These are phyloP conservation scores for Abortiporus biennis DNA, from an alignment of 1,284 basidiomycete species.

Conservation along the genomic window DNA sequence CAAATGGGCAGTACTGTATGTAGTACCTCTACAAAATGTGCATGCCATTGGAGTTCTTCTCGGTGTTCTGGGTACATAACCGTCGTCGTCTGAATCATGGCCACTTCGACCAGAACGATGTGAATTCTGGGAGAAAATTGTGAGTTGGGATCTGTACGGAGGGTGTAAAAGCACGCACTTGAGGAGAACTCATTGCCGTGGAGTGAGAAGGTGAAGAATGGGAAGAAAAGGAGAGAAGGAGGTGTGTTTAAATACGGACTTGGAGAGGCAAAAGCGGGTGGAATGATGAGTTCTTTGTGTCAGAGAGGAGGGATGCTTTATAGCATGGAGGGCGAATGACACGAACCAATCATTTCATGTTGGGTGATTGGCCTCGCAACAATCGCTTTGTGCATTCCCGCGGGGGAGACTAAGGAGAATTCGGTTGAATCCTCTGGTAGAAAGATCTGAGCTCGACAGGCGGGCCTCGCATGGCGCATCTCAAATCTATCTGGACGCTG, in stretches of 20 bases:
- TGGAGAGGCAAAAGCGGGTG: not conserved
- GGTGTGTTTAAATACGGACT: not conserved
- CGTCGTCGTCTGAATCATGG: constrained; percentile 24
- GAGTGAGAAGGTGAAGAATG: not conserved
- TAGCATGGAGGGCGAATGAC: not conserved
- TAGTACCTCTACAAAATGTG: constrained; percentile 25
- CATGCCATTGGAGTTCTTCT: constrained; percentile 27
- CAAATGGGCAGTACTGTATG: constrained; percentile 3
- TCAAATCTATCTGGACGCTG: too few relatives aligned
- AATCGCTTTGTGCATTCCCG: too few relatives aligned
- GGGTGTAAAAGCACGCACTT: not conserved
- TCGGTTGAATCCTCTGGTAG: too few relatives aligned
- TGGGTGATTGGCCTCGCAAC: too few relatives aligned
- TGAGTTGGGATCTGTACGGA: constrained; percentile 3
- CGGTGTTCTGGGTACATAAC: constrained; percentile 23
- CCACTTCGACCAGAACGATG: constrained; percentile 7
- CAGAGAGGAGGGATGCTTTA: not conserved
- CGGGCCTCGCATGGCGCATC: too few relatives aligned
- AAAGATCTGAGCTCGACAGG: too few relatives aligned
- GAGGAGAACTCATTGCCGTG: not conserved
- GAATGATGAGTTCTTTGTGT: not conserved
- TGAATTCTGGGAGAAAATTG: constrained; percentile 9
- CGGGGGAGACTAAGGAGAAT: too few relatives aligned
- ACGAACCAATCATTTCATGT: not conserved
- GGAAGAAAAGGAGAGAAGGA: not conserved